Evolutionary conservation across 202 grass and related monocot genomes (phyloP).

Genomic region (Schoenoplectus triqueter): DNA sequence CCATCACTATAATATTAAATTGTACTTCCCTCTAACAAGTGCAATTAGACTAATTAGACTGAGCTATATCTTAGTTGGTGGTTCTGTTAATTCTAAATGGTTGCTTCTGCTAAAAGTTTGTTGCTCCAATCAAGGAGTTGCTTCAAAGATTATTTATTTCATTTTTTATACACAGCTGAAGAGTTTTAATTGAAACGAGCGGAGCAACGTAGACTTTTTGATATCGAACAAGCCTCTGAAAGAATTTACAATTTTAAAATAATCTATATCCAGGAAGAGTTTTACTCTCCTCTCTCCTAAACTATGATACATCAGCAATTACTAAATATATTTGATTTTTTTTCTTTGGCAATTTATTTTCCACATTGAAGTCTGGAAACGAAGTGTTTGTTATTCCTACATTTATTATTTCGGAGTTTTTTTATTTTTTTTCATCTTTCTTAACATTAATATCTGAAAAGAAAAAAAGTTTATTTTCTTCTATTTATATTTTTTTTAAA

Average conservation of each 20-base stretch:
- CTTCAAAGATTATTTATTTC: slow-evolving; percentile 17
- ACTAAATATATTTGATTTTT: too few relatives aligned
- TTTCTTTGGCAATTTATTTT: too few relatives aligned
- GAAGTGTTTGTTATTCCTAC: too few relatives aligned
- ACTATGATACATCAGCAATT: too few relatives aligned
- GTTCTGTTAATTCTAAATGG: slow-evolving; percentile 1
- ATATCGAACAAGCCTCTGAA: background rate
- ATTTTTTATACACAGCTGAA: background rate
- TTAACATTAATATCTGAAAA: too few relatives aligned
- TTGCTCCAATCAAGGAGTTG: slow-evolving; percentile 29
- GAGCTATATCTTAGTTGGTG: background rate
- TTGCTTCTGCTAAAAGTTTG: slow-evolving; percentile 33
- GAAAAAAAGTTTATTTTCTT: too few relatives aligned
- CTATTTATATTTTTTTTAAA: too few relatives aligned
- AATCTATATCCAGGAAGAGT: too few relatives aligned
- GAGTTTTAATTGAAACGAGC: background rate
- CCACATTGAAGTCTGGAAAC: too few relatives aligned
- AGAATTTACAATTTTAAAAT: background rate
- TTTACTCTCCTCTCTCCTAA: too few relatives aligned
- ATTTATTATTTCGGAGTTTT: too few relatives aligned
- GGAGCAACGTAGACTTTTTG: background rate
- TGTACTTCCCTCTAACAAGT: background rate
- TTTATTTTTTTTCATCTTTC: too few relatives aligned
- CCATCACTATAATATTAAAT: slow-evolving; percentile 2
- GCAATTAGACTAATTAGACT: background rate